phyloP scores from a whole-genome alignment of 2,329 filamentous ascomycete species.

The Lachnellula suecica region DNA sequence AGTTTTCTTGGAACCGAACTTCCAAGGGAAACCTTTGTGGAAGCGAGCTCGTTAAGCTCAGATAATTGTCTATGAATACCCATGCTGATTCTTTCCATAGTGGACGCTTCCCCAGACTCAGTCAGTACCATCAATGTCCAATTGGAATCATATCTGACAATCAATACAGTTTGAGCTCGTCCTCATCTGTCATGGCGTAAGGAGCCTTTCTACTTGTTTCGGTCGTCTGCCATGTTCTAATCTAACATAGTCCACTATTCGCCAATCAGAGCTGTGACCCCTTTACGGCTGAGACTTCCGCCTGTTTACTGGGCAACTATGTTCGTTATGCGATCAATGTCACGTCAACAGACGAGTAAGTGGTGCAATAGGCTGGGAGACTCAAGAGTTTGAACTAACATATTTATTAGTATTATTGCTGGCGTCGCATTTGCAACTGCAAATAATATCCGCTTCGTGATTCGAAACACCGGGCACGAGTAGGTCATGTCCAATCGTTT shows the following conservation, averaged over 20 bases:
- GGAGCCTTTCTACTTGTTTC: too few relatives aligned
- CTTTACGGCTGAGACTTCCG: slow-evolving; percentile 35
- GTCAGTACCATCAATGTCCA: too few relatives aligned
- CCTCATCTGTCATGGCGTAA: slow-evolving; percentile 43
- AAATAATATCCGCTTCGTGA: slow-evolving; percentile 42
- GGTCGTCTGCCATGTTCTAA: too few relatives aligned
- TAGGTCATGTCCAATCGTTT: slow-evolving; percentile 19
- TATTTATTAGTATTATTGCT: slow-evolving; percentile 29
- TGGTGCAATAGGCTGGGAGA: too few relatives aligned
- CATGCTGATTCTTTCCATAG: too few relatives aligned
- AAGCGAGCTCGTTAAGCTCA: too few relatives aligned
- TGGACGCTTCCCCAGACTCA: slow-evolving; percentile 36
- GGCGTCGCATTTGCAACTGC: slow-evolving; percentile 37
- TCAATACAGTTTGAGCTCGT: slow-evolving; percentile 32
- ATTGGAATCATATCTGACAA: too few relatives aligned
- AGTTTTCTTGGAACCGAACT: too few relatives aligned
- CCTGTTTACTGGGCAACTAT: slow-evolving; percentile 39
- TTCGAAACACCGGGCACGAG: slow-evolving; percentile 59
- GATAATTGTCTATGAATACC: too few relatives aligned
- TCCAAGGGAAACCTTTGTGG: too few relatives aligned
- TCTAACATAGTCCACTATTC: slow-evolving; percentile 41
- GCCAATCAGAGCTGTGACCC: slow-evolving; percentile 36
- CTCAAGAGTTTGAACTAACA: too few relatives aligned
- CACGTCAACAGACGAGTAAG: slow-evolving; percentile 18
- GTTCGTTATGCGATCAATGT: slow-evolving; percentile 33